Evolutionary conservation across 1,284 basidiomycete genomes (phyloP).

Genomic region (Trametes sp.): DNA sequence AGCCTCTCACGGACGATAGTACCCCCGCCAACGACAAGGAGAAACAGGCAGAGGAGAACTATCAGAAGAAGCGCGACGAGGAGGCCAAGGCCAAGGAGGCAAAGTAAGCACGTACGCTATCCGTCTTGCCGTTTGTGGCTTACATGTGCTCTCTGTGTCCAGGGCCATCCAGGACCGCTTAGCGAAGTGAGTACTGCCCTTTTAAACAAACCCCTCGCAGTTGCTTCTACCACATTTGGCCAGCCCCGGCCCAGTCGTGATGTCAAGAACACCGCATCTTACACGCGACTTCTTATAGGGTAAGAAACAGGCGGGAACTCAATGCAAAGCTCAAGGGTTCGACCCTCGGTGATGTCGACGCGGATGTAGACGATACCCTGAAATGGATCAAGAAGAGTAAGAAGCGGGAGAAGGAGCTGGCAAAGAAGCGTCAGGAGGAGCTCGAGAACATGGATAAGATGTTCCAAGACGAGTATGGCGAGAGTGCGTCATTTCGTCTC

Average conservation of each 20-base stretch:
- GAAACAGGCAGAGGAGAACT: slow-evolving; percentile 87
- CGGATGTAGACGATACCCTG: slow-evolving; percentile 75
- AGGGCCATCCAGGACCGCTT: slow-evolving; percentile 83
- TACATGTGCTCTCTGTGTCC: slow-evolving; percentile 31
- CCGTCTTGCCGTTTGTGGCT: slow-evolving; percentile 13
- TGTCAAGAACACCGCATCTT: slow-evolving; percentile 48
- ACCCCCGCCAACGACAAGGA: slow-evolving; percentile 74
- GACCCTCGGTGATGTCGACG: slow-evolving; percentile 87
- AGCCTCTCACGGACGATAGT: slow-evolving; percentile 86
- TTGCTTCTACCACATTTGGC: slow-evolving; percentile 60
- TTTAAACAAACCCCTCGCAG: slow-evolving; percentile 39
- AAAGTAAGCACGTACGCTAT: slow-evolving; percentile 58
- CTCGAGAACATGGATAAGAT: slow-evolving; percentile 83
- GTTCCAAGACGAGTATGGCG: slow-evolving; percentile 79
- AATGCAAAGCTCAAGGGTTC: slow-evolving; percentile 89
- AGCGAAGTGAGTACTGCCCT: slow-evolving; percentile 80
- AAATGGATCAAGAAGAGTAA: slow-evolving; percentile 92
- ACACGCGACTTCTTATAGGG: slow-evolving; percentile 62
- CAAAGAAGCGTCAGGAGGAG: slow-evolving; percentile 79
- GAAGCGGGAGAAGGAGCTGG: slow-evolving; percentile 87
- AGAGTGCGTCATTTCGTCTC: slow-evolving; percentile 62
- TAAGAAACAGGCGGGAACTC: slow-evolving; percentile 91
- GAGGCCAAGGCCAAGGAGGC: slow-evolving; percentile 79
- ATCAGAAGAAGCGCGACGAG: slow-evolving; percentile 71
- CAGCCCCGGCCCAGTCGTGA: slow-evolving; percentile 35